phyloP scores from a whole-genome alignment of 129 eudicot species.

The Escallonia rubra region DNA sequence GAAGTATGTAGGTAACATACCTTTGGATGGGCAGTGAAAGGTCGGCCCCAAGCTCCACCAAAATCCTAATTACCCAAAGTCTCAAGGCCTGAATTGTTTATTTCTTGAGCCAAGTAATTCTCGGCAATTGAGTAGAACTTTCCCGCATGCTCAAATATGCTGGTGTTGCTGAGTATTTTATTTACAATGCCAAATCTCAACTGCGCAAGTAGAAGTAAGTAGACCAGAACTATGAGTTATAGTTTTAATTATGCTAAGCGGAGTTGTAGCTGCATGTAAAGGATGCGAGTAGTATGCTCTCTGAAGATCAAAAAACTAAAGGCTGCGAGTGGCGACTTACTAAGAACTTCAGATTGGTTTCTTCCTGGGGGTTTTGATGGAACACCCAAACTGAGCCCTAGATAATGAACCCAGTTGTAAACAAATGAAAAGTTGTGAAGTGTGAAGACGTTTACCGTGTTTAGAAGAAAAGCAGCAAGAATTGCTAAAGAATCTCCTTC shows the following conservation, averaged over 20 bases:
- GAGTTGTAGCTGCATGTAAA: no score
- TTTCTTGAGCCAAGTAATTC: conserved; percentile 29
- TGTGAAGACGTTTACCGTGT: conserved; percentile 5
- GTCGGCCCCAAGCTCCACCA: conserved; percentile 20
- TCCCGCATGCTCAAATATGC: conserved; percentile 28
- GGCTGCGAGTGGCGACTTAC: no score
- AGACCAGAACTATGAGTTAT: not conserved
- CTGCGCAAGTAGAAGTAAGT: conserved; percentile 13
- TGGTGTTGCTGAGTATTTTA: conserved; percentile 28
- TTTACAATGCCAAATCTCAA: conserved; percentile 21
- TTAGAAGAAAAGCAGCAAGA: conserved; percentile 10
- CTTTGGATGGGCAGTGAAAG: conserved; percentile 21
- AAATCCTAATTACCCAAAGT: conserved; percentile 23
- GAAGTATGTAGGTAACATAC: no score
- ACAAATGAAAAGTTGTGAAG: no score
- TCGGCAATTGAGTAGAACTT: conserved; percentile 26
- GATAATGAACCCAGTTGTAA: no score
- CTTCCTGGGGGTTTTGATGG: no score
- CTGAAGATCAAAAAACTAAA: no score
- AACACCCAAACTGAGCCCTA: no score
- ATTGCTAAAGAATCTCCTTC: conserved; percentile 24
- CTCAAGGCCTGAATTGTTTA: conserved; percentile 16
- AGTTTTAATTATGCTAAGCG: no score
- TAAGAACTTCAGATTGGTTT: no score
- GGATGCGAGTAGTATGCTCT: no score